Base-by-base conservation (phyloP, 208 protist genomes). In the Porcisia hertigi region DNA sequence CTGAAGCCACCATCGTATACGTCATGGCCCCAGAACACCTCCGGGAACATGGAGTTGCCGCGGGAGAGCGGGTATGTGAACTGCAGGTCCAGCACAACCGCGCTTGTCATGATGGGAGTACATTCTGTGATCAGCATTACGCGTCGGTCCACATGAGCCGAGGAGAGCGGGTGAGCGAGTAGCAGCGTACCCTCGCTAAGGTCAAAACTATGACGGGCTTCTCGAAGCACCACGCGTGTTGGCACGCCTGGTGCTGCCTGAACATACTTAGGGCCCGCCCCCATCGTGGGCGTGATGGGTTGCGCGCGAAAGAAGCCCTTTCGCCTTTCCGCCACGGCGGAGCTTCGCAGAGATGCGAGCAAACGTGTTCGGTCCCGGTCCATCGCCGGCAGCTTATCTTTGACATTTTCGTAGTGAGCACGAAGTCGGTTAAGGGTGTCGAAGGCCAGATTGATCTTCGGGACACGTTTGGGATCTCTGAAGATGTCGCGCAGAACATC, bases 11-110 rank as follows among this genome's bases (percentile, higher is more conserved):
- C 92, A 69, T 97, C 86, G 81, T 94, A 88, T 63, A 97, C 89
- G 58, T 94, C 90, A 76, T 97, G 90, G 12, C 90, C 90, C 92
- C 92, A 97, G 79, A 97, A 95, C n/a, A 94, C 89, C 79, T 97
- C 90, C 12, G 92, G 90, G 84, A 97, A 97, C 86, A 97, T 95
- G 4, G 90, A 75, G 73, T 95, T 97, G 36, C 92, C 92, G 12
- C 85, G 74, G 20, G 92, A 95, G 36, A 97, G 67, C 23, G 90
- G 90, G 49, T 88, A 93, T 12, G 83, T 90, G 79, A 89, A 97
- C 76, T 88, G 77, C 76, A 97, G 85, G 72, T 97, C 92, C 20
- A 95, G 83, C 45, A 97, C 92, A 43, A 97, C 72, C 1, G 85
- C 92, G 8, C 77, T 93, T 34, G 90, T 94, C 47, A 89, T 72